Evolutionary conservation across 2,329 filamentous ascomycete species (phyloP), one percentile per base, ranked within the genome.

Genomic region (Aspergillus luchuensis): DNA sequence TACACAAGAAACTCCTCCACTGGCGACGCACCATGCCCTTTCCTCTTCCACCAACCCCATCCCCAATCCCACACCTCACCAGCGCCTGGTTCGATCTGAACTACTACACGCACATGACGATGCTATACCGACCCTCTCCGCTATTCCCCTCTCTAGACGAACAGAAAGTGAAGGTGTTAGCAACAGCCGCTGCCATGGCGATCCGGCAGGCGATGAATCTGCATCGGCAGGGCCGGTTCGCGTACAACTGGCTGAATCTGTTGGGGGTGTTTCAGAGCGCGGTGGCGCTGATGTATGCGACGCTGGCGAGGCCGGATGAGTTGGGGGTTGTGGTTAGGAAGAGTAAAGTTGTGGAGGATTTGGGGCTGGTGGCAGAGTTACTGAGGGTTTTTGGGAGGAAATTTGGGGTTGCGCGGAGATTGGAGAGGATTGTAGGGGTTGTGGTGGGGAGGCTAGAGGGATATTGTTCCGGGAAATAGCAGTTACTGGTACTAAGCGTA

Each of bases 51-150:
- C 74, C 79, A 25, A 60, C 74, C 21, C 68, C 75, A 63, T 71
- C 69, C 5, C 70, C 70, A 8, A 79, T 82, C 1, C 80, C 80
- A 1, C 80, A 82, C 58, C 67, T 81, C 3, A 77, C 67, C 43
- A 79, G 72, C 7, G 75, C 68, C 58, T 82, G 80, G 80, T 82
- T 78, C 63, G 80, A 82, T 56, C 75, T 81, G 48, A 82, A 82
- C 65, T 82, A 79, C 64, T 81, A 81, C 62, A 79, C 75, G 0
- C 80, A 82, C 52, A 65, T 81, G 1, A 75, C 75, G 11, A 76
- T 80, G 68, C 67, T 82, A 4, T 81, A 82, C 63, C 69, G 80
- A 2, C 80, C 80, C 0, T 80, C 79, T 0, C 78, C 80, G 0
- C 61, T 81, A 0, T 77, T 72, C 21, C 79, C 79, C 2, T 71